Evolutionary conservation across 1,284 basidiomycete genomes (phyloP), one percentile per base, ranked within the genome.

Genomic region (Athelia sp.): DNA sequence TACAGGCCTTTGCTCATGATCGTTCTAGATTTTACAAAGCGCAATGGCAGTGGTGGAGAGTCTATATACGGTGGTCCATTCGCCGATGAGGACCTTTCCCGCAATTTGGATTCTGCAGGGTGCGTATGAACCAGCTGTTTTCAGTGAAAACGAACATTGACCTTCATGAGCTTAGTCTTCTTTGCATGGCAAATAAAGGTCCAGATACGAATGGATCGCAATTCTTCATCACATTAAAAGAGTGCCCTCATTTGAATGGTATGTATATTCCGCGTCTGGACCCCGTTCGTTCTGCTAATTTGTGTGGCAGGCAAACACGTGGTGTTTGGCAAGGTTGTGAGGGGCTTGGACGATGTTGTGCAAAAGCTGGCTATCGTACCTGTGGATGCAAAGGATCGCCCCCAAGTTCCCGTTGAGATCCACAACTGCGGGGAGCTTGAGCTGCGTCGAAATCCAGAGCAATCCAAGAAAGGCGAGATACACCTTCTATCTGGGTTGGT

Each of bases 161-260:
- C 34, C 23, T n/a, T n/a, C n/a, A n/a, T n/a, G 13, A 19, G 15
- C 63, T n/a, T 23, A 84, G 75, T n/a, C 64, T 92, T 34, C 71
- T 92, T 9, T 87, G 84, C 56, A 92, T 92, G 90, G 89, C 89
- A 18, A 92, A 92, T 62, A 81, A 81, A 54, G 90, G 90, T 2
- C 84, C 86, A 3, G 73, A 84, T 62, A 90, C 89, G 31, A 91
- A 92, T 57, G 82, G 83, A 36, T 87, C 84, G 2, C 90, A 93
- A 56, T 93, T 90, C 63, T 93, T 93, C 63, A 75, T 93, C 56
- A 91, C 90, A 4, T 74, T 93, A 10, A 73, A 77, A 19, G 75
- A 78, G 3, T 87, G 84, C 54, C 78, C 84, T 8, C 88, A 91
- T 63, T 66, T 90, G 43, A 79, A 86, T 50, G 87, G 81, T 72